Conservation (phyloP, 495 filamentous ascomycete genomes). For the Penicillium waksmanii region DNA sequence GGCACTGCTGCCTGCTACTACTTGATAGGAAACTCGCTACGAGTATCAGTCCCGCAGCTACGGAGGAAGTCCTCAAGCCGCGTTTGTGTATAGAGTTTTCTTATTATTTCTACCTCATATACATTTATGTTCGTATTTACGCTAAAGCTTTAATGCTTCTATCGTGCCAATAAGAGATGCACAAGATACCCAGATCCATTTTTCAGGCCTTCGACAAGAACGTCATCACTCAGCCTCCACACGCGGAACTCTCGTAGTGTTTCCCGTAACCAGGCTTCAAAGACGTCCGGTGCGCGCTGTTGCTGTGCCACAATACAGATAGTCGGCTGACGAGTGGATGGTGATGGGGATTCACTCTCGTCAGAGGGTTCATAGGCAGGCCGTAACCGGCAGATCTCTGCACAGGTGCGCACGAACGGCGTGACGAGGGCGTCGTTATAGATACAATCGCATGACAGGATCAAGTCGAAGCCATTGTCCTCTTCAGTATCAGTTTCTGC, state of each 20-base stretch:
- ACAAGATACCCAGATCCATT: conserved; percentile 52
- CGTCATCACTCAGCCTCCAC: conserved; percentile 74
- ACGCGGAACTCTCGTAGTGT: conserved; percentile 69
- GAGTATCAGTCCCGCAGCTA: too few relatives aligned
- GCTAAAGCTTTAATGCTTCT: conserved; percentile 13
- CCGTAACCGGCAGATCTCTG: conserved; percentile 70
- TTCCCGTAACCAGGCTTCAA: conserved; percentile 75
- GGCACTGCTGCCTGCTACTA: background rate
- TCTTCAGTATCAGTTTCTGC: conserved; percentile 19
- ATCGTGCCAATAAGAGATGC: conserved; percentile 42
- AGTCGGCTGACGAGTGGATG: conserved; percentile 45
- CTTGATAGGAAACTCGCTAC: background rate
- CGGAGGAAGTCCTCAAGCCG: too few relatives aligned
- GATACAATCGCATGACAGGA: conserved; percentile 87
- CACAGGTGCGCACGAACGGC: conserved; percentile 83
- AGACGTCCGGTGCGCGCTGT: conserved; percentile 79
- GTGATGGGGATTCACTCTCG: conserved; percentile 2
- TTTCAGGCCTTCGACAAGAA: conserved; percentile 58
- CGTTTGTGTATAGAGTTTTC: background rate
- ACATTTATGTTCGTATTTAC: background rate
- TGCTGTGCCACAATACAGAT: conserved; percentile 83
- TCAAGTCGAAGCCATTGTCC: conserved; percentile 54
- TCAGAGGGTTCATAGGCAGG: conserved; percentile 25
- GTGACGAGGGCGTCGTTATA: conserved; percentile 84
- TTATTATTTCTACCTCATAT: background rate